These are phyloP conservation scores for Hemisphaericaspora lyxosophila DNA, from an alignment of 1,139 yeast species.

Conservation along the genomic window DNA sequence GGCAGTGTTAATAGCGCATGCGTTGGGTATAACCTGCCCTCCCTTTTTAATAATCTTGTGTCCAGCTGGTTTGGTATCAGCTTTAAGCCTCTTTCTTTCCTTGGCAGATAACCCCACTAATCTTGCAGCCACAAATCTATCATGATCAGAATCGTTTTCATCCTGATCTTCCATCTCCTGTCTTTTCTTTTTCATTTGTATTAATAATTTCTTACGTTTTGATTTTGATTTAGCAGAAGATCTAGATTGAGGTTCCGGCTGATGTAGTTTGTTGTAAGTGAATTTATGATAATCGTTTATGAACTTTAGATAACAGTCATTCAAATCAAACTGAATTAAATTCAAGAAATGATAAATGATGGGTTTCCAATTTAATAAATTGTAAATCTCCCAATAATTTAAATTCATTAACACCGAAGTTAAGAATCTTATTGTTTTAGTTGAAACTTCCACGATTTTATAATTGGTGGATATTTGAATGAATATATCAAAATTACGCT, in stretches of 20 bases:
- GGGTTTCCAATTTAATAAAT: constrained; percentile 45
- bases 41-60: constrained; percentile 16
- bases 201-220: constrained; percentile 1
- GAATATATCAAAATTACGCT: constrained; percentile 40
- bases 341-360: constrained; percentile 42
- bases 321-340: constrained; percentile 40
- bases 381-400: constrained; percentile 50
- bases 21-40: constrained; percentile 29
- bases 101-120: constrained; percentile 22
- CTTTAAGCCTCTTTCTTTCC: constrained; percentile 21
- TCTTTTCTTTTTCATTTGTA: background rate
- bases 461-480: constrained; percentile 35
- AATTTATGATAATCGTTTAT: constrained; percentile 34
- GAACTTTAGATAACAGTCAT: constrained; percentile 40
- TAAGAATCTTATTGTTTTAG: constrained; percentile 38
- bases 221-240: background rate
- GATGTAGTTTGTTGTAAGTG: constrained; percentile 21
- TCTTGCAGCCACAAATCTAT: constrained; percentile 26
- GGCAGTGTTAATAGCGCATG: constrained; percentile 25
- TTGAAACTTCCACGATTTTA: constrained; percentile 32
- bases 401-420: constrained; percentile 40
- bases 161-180: constrained; percentile 4
- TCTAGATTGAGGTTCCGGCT: constrained; percentile 16
- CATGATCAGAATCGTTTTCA: constrained; percentile 24
- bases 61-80: constrained; percentile 13